Evolutionary conservation across 208 protist species (phyloP), one percentile per base, ranked within the genome.

Genomic region (Polymyxa betae): DNA sequence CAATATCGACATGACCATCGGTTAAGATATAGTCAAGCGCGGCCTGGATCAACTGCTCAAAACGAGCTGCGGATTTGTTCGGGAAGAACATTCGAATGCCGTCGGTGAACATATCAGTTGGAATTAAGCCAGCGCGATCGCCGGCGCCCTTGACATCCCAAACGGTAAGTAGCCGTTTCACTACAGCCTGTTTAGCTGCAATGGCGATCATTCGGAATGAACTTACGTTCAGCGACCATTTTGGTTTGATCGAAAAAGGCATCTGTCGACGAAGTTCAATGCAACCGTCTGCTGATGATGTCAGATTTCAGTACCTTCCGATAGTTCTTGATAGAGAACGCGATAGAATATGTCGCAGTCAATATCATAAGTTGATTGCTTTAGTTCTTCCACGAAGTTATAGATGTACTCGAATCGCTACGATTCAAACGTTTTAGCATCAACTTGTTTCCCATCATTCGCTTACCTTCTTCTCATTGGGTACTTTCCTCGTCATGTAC

Each of bases 41-140:
- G 49, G 49, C 49, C 49, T 60, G 49, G 24, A 60, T 60, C n/a
- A 82, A n/a, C 10, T 40, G 5, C 72, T 12, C 16, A 12, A 82
- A 20, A 5, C 72, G 72, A 35, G 5, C 72, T 16, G n/a, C 16
- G 35, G 72, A 45, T 43, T 82, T 82, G 16, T 5, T 43, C 35
- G 72, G 72, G 72, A 82, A 82, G 72, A 82, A 82, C 72, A 40
- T 16, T 43, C 72, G 72, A 82, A 82, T 82, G 35, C 35, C 72
- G n/a, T 82, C n/a, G 5, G 5, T 35, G 72, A 82, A 82, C 72
- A 5, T 5, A 82, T 82, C 72, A 5, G n/a, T 35, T n/a, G n/a
- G 35, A n/a, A 82, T 43, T 12, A 82, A 16, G n/a, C 72, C 72
- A 82, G 5, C 40, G 5, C n/a, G 5, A 20, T 35, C 72, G 35